These are phyloP conservation scores for Botryotinia globosa DNA, from an alignment of 2,329 filamentous ascomycete genomes.

Conservation along the genomic window DNA sequence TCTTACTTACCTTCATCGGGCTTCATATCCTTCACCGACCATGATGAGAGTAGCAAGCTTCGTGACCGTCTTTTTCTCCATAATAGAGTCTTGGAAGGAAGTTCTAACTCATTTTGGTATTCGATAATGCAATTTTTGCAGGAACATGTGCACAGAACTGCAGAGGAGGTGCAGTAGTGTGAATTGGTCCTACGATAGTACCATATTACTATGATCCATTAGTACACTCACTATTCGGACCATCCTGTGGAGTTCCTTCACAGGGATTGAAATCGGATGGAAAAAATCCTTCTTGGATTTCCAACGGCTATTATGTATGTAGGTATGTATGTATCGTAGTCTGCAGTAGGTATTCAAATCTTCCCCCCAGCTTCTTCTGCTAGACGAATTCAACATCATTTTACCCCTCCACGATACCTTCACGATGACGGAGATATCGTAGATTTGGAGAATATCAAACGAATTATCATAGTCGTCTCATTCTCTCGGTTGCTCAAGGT, in stretches of 20 bases:
- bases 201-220: background rate
- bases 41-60: background rate
- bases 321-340: too few species aligned
- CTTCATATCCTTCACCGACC: background rate
- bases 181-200: background rate
- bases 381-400: background rate
- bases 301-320: background rate
- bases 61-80: constrained; percentile 4
- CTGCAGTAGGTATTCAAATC: background rate
- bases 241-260: background rate
- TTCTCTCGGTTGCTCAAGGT: background rate
- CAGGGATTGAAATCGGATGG: background rate
- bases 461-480: background rate
- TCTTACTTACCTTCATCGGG: background rate
- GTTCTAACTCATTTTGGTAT: background rate
- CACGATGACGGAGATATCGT: background rate
- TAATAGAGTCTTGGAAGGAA: background rate
- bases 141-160: constrained; percentile 10
- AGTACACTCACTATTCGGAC: background rate
- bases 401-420: background rate
- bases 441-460: too few species aligned
- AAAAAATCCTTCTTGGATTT: background rate
- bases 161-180: background rate
- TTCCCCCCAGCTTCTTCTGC: background rate
- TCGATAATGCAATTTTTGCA: constrained; percentile 11